Evolutionary conservation across 2,329 filamentous ascomycete species (phyloP).

Genomic region (Neonectria coccinea): DNA sequence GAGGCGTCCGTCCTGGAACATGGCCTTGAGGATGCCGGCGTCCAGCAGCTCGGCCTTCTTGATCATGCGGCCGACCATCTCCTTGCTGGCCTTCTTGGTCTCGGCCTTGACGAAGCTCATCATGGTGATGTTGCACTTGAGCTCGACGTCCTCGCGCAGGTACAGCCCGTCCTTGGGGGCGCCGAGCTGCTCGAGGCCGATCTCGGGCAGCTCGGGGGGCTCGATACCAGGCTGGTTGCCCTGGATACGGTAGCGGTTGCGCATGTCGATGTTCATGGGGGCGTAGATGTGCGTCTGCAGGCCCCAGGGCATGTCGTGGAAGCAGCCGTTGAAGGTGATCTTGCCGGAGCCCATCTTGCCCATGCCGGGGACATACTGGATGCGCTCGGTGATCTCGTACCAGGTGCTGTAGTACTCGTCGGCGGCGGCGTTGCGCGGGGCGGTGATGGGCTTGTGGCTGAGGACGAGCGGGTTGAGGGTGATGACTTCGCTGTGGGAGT

Average conservation of each 20-base stretch:
- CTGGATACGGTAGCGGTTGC: constrained; percentile 75
- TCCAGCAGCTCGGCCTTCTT: constrained; percentile 79
- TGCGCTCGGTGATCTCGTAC: constrained; percentile 78
- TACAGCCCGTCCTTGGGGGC: constrained; percentile 75
- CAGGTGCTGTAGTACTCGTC: constrained; percentile 80
- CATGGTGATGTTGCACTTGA: constrained; percentile 75
- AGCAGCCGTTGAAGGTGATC: constrained; percentile 77
- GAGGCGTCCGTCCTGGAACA: constrained; percentile 74
- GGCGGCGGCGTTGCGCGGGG: constrained; percentile 73
- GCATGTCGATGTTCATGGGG: constrained; percentile 73
- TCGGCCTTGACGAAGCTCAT: constrained; percentile 75
- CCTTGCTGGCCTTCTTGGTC: constrained; percentile 73
- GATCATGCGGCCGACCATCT: constrained; percentile 76
- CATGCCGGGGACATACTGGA: constrained; percentile 75
- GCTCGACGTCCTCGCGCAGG: constrained; percentile 76
- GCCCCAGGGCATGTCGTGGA: constrained; percentile 79
- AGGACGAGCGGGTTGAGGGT: constrained; percentile 77
- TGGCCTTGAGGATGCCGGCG: constrained; percentile 72
- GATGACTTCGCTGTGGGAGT: constrained; percentile 77
- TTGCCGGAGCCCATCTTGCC: constrained; percentile 73
- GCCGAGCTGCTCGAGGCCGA: constrained; percentile 69
- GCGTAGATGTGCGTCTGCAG: constrained; percentile 79
- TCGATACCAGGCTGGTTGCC: constrained; percentile 77
- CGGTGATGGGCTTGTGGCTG: constrained; percentile 71
- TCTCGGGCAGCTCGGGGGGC: constrained; percentile 69